phyloP scores from a whole-genome alignment of 2,329 filamentous ascomycete species.

The Scedosporium apiospermum region DNA sequence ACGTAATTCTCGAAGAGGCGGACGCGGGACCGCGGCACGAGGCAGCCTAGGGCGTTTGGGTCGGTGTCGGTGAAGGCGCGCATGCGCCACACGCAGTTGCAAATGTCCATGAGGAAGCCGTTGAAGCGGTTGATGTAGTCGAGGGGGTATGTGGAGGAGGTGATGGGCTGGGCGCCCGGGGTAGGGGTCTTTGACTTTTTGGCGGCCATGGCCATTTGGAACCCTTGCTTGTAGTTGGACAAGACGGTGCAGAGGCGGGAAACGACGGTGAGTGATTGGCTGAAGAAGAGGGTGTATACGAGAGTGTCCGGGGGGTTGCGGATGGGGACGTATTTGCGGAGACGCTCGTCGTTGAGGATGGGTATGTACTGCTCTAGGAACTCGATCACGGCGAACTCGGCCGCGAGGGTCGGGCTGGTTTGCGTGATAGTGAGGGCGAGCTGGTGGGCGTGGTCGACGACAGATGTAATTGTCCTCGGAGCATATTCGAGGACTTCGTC shows the following conservation, averaged over 20 bases:
- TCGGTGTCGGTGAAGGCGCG: constrained; percentile 60
- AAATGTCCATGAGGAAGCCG: constrained; percentile 76
- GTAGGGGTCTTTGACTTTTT: constrained; percentile 18
- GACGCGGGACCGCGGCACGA: constrained; percentile 35
- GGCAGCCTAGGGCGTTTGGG: constrained; percentile 49
- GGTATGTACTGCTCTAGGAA: constrained; percentile 58
- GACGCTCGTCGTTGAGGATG: constrained; percentile 40
- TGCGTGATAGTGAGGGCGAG: constrained; percentile 54
- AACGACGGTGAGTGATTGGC: constrained; percentile 49
- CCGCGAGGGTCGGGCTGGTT: constrained; percentile 29
- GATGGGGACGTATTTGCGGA: constrained; percentile 51
- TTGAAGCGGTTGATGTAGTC: constrained; percentile 64
- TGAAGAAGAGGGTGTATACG: constrained; percentile 64
- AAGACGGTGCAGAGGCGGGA: constrained; percentile 63
- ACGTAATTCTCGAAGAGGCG: constrained; percentile 38
- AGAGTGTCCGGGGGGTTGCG: constrained; percentile 57
- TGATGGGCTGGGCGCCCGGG: constrained; percentile 17
- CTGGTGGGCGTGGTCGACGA: constrained; percentile 40
- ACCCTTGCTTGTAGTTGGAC: constrained; percentile 62
- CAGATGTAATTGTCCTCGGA: constrained; percentile 26
- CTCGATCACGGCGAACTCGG: constrained; percentile 51
- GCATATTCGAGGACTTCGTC: constrained; percentile 24
- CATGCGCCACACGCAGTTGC: constrained; percentile 73
- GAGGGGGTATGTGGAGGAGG: constrained; percentile 39
- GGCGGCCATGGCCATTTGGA: constrained; percentile 50